These are phyloP conservation scores for Malassezia dermatis DNA, from an alignment of 1,284 basidiomycete species.

Conservation along the genomic window DNA sequence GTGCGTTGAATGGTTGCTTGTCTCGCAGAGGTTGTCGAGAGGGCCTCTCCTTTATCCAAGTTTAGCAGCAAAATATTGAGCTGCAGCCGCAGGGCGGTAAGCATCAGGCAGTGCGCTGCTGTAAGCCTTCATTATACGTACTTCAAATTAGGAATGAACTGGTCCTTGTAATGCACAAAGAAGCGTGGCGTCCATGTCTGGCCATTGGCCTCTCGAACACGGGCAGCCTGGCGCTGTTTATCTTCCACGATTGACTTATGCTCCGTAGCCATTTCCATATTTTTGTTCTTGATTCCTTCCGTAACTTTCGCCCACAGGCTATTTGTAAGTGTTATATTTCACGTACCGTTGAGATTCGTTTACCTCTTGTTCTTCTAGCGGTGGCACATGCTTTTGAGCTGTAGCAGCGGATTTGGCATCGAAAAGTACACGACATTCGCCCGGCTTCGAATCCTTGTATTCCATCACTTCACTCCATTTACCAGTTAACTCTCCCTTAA, in stretches of 20 bases:
- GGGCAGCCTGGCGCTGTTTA: conserved; percentile 72
- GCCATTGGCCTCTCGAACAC: conserved; percentile 64
- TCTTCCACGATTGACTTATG: conserved; percentile 87
- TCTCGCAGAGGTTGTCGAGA: no score
- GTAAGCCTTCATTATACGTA: conserved; percentile 15
- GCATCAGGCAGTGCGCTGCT: conserved; percentile 15
- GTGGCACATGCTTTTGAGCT: conserved; percentile 69
- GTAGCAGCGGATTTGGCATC: conserved; percentile 65
- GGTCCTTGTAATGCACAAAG: conserved; percentile 60
- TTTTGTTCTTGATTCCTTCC: conserved; percentile 69
- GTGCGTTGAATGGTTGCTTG: not conserved
- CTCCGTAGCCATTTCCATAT: conserved; percentile 86
- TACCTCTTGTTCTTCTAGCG: conserved; percentile 76
- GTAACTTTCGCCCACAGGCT: conserved; percentile 73
- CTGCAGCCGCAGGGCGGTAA: conserved; percentile 22
- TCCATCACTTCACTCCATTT: conserved; percentile 89
- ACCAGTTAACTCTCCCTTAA: conserved; percentile 76
- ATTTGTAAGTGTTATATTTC: not conserved
- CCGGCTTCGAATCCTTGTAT: conserved; percentile 62
- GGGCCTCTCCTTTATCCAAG: not conserved
- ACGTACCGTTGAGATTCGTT: conserved; percentile 62
- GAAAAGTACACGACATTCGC: conserved; percentile 67
- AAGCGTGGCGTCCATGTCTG: conserved; percentile 63
- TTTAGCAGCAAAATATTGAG: conserved; percentile 23
- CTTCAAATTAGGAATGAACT: conserved; percentile 37